Base-by-base conservation (phyloP, 2,329 filamentous ascomycete genomes). In the Epichloe festucae region DNA sequence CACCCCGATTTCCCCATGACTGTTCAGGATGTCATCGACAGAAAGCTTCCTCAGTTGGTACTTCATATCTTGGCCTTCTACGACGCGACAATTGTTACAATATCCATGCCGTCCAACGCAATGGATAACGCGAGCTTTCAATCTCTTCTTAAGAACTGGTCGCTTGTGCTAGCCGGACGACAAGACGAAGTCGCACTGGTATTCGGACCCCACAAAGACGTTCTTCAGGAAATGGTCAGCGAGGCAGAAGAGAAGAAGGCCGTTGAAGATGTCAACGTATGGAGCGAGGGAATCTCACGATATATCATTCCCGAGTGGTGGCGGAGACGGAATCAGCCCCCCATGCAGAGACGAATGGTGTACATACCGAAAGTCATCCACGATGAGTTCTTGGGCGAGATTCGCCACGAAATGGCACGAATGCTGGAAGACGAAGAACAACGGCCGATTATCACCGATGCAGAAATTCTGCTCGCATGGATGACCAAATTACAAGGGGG, bases 401-500 rank as follows among this genome's bases (percentile, higher is more conserved):
- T 52, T 15, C 50, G 50, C 38, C 23, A 41, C 39, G 53, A 54
- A 10, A 36, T 54, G 10, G 36, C 49, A 23, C 31, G 17, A 8
- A 17, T 42, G 23, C 14, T 45, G n/a, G 31, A 39, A 7, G 39
- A 48, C 19, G 53, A 52, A n/a, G 39, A 48, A 41, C 49, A 45
- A 12, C 19, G 49, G 17, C 23, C 53, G 41, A 36, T 44, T 7
- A 36, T 52, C 15, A 54, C 21, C 40, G 53, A 52, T 19, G 50
- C 53, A 34, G 53, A 54, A 21, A 52, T 54, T 6, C 17, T 52
- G 34, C 21, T 54, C 11, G 53, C 53, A 6, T 54, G 53, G 50
- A n/a, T 54, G 8, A 48, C 34, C 44, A 52, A 52, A 23, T 38
- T 54, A 21, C 53, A 54, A 21, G 46, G 44, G 7, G 50, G 50